Evolutionary conservation across 2,329 filamentous ascomycete genomes (phyloP), one percentile per base, ranked within the genome.

Genomic region (Xylariaceae sp.): DNA sequence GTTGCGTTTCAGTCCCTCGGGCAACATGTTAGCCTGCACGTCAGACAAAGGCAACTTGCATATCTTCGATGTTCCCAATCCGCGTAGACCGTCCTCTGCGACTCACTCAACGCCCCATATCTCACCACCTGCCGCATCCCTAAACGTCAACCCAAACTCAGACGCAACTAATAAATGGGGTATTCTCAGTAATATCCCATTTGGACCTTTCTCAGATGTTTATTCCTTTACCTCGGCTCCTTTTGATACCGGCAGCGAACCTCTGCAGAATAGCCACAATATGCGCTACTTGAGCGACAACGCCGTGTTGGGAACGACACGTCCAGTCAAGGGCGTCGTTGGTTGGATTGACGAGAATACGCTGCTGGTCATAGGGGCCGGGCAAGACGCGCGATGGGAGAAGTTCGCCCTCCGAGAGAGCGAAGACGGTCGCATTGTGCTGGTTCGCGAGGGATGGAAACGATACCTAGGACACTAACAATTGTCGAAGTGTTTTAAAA

Each of bases 21-120:
- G 88, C 55, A 84, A 82, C 49, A 82, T 92, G 70, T 81, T 97
- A 9, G 94, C 94, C 30, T 93, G 92, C 62, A 97, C 93, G 0
- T 97, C 92, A 1, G 94, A 99, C 78, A 99, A 97, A 75, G 92
- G 90, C 4, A 99, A 92, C 0, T 80, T 99, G 9, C 94, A 99
- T 74, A 83, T 99, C 44, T 99, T 97, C 71, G 92, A 97, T 69
- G 81, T 97, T 0, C 88, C 88, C 3, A 81, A 83, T 60, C 76
- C 79, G 7, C 78, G 69, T 39, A 77, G 54, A 77, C 57, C 65
- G 10, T 65, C 63, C 3, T 56, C 59, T 49, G 49, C 66, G 57
- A 54, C 64, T 55, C 60, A 62, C 13, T 37, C 64, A 50, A 53
- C 56, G n/a, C 56, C 61, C 50, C 68, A 65, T 56, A 55, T 53